Conservation (phyloP, 2,329 filamentous ascomycete species). For the Microdochium bolleyi region DNA sequence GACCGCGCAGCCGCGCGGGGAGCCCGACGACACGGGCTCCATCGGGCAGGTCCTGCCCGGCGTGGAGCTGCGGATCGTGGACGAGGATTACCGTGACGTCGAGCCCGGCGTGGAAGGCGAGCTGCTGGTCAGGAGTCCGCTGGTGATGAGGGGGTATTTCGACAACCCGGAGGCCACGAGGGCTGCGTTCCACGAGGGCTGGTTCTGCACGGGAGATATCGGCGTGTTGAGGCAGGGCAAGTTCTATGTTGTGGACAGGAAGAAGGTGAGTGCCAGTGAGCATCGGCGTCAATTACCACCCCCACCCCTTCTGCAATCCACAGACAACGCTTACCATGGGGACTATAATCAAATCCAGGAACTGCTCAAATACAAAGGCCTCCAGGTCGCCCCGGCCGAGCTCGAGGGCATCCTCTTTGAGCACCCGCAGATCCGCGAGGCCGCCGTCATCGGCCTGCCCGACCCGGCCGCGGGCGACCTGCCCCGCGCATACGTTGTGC, state of each 20-base stretch:
- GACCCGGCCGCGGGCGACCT: constrained; percentile 46
- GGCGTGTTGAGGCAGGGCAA: constrained; percentile 62
- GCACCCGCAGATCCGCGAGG: constrained; percentile 40
- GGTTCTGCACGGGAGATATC: constrained; percentile 77
- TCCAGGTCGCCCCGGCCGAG: constrained; percentile 61
- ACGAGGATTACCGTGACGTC: constrained; percentile 22
- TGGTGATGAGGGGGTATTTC: constrained; percentile 64
- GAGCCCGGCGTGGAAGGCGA: constrained; percentile 42
- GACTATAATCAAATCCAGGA: no score
- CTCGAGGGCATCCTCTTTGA: constrained; percentile 40
- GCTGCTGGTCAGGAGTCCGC: constrained; percentile 61
- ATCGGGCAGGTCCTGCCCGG: constrained; percentile 29
- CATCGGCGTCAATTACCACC: no score
- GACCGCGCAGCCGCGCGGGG: constrained; percentile 31
- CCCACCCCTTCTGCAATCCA: no score
- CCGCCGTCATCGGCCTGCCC: constrained; percentile 53
- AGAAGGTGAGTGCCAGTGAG: constrained; percentile 43
- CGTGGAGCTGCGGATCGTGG: not conserved
- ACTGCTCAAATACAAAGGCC: constrained; percentile 52
- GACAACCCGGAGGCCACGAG: constrained; percentile 59
- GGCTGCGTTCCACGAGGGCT: constrained; percentile 49
- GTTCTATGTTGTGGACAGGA: constrained; percentile 74
- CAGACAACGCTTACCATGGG: no score
- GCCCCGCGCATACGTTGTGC: constrained; percentile 37
- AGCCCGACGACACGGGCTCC: constrained; percentile 35